phyloP scores from a whole-genome alignment of 441 rosid species.

The Eruca vesicaria region DNA sequence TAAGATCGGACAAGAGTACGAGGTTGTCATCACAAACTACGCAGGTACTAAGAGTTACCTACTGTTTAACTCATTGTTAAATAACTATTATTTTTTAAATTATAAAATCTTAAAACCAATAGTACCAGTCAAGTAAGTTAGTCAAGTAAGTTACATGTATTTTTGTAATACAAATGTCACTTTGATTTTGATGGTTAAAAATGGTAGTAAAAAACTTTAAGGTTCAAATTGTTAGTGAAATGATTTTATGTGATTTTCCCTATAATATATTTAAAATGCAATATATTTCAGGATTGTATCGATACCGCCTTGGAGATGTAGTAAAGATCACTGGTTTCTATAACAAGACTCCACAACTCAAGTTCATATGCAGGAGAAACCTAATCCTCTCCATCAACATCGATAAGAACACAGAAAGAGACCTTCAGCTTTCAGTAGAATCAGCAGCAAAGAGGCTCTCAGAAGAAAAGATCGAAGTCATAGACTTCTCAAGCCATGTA shows the following conservation, averaged over 20 bases:
- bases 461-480: slow-evolving; percentile 66
- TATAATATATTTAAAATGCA: neutral
- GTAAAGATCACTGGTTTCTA: slow-evolving; percentile 77
- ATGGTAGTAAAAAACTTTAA: neutral
- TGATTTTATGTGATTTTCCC: neutral
- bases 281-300: slow-evolving; percentile 86
- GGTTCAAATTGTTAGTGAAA: neutral
- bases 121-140: too few relatives aligned
- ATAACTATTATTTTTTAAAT: too few relatives aligned
- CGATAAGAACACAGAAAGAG: slow-evolving; percentile 92
- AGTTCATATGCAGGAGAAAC: slow-evolving; percentile 78
- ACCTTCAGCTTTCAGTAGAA: slow-evolving; percentile 75
- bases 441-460: slow-evolving; percentile 62
- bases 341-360: slow-evolving; percentile 80
- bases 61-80: neutral
- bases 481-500: slow-evolving; percentile 78
- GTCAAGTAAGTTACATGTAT: too few relatives aligned
- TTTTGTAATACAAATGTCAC: too few relatives aligned
- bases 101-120: too few relatives aligned
- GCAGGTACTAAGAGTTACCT: slow-evolving; percentile 34
- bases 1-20: slow-evolving; percentile 81
- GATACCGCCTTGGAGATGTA: slow-evolving; percentile 87
- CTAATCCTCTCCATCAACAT: slow-evolving; percentile 78
- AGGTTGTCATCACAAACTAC: slow-evolving; percentile 72
- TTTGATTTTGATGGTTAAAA: too few relatives aligned